Evolutionary conservation across 73 alveolate species (phyloP), one percentile per base, ranked within the genome.

Genomic region (Paramecium octaurelia): DNA sequence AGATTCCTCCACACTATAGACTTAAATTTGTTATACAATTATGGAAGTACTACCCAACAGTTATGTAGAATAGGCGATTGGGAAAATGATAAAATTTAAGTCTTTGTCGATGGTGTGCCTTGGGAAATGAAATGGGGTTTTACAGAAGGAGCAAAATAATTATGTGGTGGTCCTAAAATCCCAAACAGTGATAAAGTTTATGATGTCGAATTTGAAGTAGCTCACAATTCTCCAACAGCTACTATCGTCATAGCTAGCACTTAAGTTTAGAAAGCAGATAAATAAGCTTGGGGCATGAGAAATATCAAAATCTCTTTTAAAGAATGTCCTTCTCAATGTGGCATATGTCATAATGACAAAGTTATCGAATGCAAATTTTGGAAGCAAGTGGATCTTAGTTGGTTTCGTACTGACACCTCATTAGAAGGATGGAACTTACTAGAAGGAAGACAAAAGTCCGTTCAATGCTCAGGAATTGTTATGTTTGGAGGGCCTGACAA

Each of bases 61-160:
- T 46, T 31, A 42, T 80, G 20, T 44, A 80, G 88, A 75, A 80
- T 44, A 80, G 91, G 75, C 16, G 57, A 42, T 24, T 80, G 91
- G 91, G 91, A 80, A 24, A 48, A 80, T 23, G 91, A 80, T 44
- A 42, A 40, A 31, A 44, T 80, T 12, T 23, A 80, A 43, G 91
- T 80, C 2, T 80, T 31, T 80, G 91, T 80, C 3, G 91, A 80
- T 80, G 91, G 91, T 23, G 73, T 80, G 34, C 76, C 70, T 9
- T 80, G 91, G 91, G 73, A 80, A 80, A 44, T 44, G 75, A 43
- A 80, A 42, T 80, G 91, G 91, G 91, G 91, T 23, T 80, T 80
- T 23, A 80, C 76, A 40, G 77, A 80, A 21, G 91, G 91, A 12
- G 75, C 75, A n/a, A 48, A 20, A 31, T 46, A 80, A 46, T 46